A percentile compares a stretch with the other conserved stretches of the same genome.
Conservation (phyloP, 2,329 filamentous ascomycete genomes). For the Colletotrichum trifolii region DNA sequence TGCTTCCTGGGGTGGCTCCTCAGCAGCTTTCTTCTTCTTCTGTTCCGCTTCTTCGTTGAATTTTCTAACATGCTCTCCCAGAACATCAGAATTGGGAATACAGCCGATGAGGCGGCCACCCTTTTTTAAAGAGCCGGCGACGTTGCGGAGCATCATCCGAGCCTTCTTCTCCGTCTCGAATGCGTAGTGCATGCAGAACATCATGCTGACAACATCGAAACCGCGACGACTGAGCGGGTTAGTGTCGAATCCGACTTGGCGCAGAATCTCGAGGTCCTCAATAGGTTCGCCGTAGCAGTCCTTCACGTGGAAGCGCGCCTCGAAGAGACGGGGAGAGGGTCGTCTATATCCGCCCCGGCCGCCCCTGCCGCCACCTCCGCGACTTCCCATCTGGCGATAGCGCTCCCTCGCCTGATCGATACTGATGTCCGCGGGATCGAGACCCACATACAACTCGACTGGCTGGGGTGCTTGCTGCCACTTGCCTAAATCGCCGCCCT, state of each 20-base stretch:
- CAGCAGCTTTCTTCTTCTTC: slow-evolving; percentile 49
- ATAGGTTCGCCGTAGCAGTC: slow-evolving; percentile 92
- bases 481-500: slow-evolving; percentile 94
- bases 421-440: slow-evolving; percentile 92
- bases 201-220: slow-evolving; percentile 97
- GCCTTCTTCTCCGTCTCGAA: slow-evolving; percentile 94
- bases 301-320: slow-evolving; percentile 88
- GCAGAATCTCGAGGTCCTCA: slow-evolving; percentile 82
- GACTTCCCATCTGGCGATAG: slow-evolving; percentile 77
- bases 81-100: slow-evolving; percentile 96
- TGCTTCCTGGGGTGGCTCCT: slow-evolving; percentile 45
- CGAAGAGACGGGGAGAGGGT: slow-evolving; percentile 72
- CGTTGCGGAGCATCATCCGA: slow-evolving; percentile 91
- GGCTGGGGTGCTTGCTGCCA: slow-evolving; percentile 95
- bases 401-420: slow-evolving; percentile 91
- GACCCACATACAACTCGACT: slow-evolving; percentile 92
- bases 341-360: slow-evolving; percentile 63
- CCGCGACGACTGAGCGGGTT: slow-evolving; percentile 80
- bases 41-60: slow-evolving; percentile 72
- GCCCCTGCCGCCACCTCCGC: slow-evolving; percentile 66
- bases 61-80: slow-evolving; percentile 80
- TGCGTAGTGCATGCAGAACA: slow-evolving; percentile 99
- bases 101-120: slow-evolving; percentile 94
- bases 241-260: slow-evolving; percentile 87
- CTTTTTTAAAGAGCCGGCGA: slow-evolving; percentile 89